Base-by-base conservation (phyloP, 139 green algal genomes). In the Micractinium sp. region DNA sequence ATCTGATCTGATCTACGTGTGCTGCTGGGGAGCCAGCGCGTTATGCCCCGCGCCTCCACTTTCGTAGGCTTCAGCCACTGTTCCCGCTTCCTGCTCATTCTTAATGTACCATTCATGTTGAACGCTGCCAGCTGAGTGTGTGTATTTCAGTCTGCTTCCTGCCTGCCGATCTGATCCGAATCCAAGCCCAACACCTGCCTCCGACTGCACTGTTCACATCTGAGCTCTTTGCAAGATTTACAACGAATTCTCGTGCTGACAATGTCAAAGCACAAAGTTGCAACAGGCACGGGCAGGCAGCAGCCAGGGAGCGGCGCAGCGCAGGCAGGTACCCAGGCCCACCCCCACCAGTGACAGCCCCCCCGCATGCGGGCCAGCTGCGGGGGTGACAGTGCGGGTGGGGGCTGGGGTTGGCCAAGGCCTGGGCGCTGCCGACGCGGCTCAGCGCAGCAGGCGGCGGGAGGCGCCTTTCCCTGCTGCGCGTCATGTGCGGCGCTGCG, bases 401-500 rank as follows among this genome's bases (percentile, higher is more conserved):
- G 36, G 41, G 29, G 29, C 25, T 33, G 15, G 23, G n/a, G 22
- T 53, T 67, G 79, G 15, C 47, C 39, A 29, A 16, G 47, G 79
- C 31, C 47, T 27, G 27, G 47, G 31, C 25, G 79, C 79, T 33
- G 79, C 23, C 79, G 47, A 13, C 82, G 60, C 82, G 82, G 61
- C 13, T 87, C 82, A 38, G 82, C 35, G 61, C 82, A 77, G 82
- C 82, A 87, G 82, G 82, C 61, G 82, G 61, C 82, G 82, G 61
- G 33, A 5, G 22, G 35, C 60, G 81, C 82, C 61, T 86, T 87
- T 87, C 82, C 82, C 82, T 87, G 82, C 82, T 76, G 61, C 82
- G 82, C 82, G 82, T 87, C 82, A 87, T 87, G 60, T 61, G 61
- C 82, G 82, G 82, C 82, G 61, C 82, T 69, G 61, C 82, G 82